Evolutionary conservation across 495 filamentous ascomycete species (phyloP).

Genomic region (Pseudomonodictys pantanalensis): DNA sequence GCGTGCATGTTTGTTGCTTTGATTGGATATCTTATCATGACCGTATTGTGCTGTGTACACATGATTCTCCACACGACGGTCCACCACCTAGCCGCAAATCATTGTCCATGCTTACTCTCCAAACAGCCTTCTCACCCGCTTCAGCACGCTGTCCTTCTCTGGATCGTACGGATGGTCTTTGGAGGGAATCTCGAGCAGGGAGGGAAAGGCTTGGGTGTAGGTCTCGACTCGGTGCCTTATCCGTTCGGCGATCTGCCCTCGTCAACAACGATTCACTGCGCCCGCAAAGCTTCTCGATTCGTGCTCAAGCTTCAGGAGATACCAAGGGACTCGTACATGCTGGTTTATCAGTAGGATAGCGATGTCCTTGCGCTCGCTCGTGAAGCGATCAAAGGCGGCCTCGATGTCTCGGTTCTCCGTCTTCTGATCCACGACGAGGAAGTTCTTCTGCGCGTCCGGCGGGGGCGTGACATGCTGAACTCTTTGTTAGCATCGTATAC

Average conservation of each 20-base stretch:
- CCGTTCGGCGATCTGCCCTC: constrained; percentile 75
- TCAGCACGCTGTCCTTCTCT: constrained; percentile 96
- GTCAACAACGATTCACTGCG: not conserved
- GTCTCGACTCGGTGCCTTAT: constrained; percentile 79
- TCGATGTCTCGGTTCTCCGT: constrained; percentile 87
- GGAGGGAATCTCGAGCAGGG: constrained; percentile 90
- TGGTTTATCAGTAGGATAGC: constrained; percentile 96
- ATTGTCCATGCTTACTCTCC: too few species aligned
- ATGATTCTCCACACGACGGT: not conserved
- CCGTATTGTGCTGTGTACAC: too few species aligned
- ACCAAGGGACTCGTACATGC: too few species aligned
- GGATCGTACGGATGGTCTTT: constrained; percentile 99
- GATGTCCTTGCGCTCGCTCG: constrained; percentile 87
- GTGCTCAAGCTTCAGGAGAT: not conserved
- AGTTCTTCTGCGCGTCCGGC: constrained; percentile 91
- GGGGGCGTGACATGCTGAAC: constrained; percentile 71
- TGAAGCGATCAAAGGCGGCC: constrained; percentile 85
- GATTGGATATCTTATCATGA: too few species aligned
- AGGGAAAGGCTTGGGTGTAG: constrained; percentile 71
- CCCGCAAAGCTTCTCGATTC: not conserved
- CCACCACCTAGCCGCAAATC: too few species aligned
- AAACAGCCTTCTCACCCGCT: constrained; percentile 85
- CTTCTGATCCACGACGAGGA: constrained; percentile 91
- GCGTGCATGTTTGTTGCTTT: too few species aligned
- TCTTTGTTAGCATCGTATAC: constrained; percentile 22